These are phyloP conservation scores for Anaeramoeba flamelloides DNA, from an alignment of 78 protist genomes.

Conservation along the genomic window DNA sequence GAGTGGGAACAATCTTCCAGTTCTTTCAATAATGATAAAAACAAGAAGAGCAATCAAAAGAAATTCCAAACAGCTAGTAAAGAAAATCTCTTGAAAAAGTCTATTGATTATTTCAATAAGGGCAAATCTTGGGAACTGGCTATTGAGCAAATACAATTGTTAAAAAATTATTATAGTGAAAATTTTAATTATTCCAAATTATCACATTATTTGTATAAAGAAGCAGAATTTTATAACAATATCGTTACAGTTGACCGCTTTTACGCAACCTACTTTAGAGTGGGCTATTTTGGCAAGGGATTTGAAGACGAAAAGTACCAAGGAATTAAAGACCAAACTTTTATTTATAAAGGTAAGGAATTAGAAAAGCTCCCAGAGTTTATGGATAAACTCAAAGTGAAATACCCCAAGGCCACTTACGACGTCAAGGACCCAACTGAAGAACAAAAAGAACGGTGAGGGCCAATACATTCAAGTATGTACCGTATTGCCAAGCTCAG, in stretches of 20 bases:
- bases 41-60: no score
- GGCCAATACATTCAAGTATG: slow-evolving; percentile 8
- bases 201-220: slow-evolving; percentile 5
- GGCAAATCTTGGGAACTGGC: slow-evolving; percentile 54
- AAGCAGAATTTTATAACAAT: slow-evolving; percentile 36
- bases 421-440: slow-evolving; percentile 31
- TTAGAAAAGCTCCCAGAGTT: slow-evolving; percentile 38
- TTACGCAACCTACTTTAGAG: slow-evolving; percentile 45
- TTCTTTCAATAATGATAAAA: no score
- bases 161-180: slow-evolving; percentile 26
- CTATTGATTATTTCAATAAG: slow-evolving; percentile 37
- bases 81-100: slow-evolving; percentile 20
- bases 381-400: slow-evolving; percentile 21
- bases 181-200: slow-evolving; percentile 29
- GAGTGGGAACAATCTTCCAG: slow-evolving; percentile 21
- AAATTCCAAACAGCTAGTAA: slow-evolving; percentile 12
- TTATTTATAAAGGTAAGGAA: slow-evolving; percentile 38
- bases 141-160: slow-evolving; percentile 14
- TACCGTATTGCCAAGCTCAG: neutral
- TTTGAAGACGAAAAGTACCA: slow-evolving; percentile 7
- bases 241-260: slow-evolving; percentile 34
- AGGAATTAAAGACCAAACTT: slow-evolving; percentile 45
- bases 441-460: neutral
- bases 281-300: slow-evolving; percentile 46
- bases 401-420: slow-evolving; percentile 41